These are phyloP conservation scores for Candida coquimbonensis DNA, from an alignment of 805 yeast genomes.

Conservation along the genomic window DNA sequence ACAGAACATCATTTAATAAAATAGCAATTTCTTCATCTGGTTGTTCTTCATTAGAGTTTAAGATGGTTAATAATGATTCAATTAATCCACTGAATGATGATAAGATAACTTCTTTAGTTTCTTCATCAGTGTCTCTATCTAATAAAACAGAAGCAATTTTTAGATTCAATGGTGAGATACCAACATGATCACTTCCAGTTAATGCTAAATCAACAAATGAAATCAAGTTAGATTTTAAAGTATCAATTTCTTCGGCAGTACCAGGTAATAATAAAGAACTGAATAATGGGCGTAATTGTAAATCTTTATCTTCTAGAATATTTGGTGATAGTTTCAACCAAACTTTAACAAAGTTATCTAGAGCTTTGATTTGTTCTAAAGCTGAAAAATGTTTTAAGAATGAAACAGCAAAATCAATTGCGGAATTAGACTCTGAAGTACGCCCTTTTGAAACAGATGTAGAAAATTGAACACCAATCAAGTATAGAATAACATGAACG, in stretches of 20 bases:
- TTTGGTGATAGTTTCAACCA: slow-evolving; percentile 40
- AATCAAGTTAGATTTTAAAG: slow-evolving; percentile 44
- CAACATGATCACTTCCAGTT: slow-evolving; percentile 28
- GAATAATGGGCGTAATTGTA: slow-evolving; percentile 49
- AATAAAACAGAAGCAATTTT: slow-evolving; percentile 46
- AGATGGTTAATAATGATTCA: slow-evolving; percentile 12
- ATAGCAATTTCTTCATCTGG: slow-evolving; percentile 27
- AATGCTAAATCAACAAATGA: slow-evolving; percentile 44
- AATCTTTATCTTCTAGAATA: slow-evolving; percentile 17
- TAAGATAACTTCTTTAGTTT: slow-evolving; percentile 6
- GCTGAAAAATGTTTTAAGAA: slow-evolving; percentile 65
- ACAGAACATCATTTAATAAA: slow-evolving; percentile 55
- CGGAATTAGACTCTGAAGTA: slow-evolving; percentile 55
- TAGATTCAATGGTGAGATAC: slow-evolving; percentile 43
- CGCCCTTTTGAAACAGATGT: slow-evolving; percentile 47
- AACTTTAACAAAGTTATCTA: slow-evolving; percentile 42
- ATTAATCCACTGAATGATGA: slow-evolving; percentile 17
- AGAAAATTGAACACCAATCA: slow-evolving; percentile 76
- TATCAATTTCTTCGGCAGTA: slow-evolving; percentile 39
- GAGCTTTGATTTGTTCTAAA: slow-evolving; percentile 55
- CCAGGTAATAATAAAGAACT: slow-evolving; percentile 51
- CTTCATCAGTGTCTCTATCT: slow-evolving; percentile 26
- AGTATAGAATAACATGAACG: slow-evolving; percentile 63
- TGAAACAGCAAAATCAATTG: slow-evolving; percentile 65
- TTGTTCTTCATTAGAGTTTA: slow-evolving; percentile 19